Conservation (phyloP, 2,329 filamentous ascomycete genomes). For the Cladosporium sphaerospermum region DNA sequence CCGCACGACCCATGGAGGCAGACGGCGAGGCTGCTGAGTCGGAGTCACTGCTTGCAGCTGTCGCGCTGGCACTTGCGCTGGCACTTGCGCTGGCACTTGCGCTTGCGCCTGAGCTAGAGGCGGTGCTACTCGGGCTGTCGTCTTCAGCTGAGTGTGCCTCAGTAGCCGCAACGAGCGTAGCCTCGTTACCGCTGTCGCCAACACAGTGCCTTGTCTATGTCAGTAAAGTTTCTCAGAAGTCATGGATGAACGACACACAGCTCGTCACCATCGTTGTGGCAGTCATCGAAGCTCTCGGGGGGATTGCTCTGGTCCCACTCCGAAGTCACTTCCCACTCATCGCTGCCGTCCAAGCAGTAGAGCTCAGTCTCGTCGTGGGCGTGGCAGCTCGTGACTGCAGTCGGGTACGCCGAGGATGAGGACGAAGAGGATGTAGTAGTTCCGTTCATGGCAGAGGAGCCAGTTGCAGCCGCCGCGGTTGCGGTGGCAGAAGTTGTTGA, state of each 20-base stretch:
- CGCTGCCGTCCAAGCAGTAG: conserved; percentile 3
- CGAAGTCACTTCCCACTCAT: conserved; percentile 6
- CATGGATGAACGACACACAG: background rate
- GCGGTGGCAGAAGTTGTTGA: background rate
- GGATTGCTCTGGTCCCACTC: background rate
- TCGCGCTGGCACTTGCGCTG: background rate
- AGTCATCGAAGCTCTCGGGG: background rate
- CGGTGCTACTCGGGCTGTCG: background rate
- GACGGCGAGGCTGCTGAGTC: background rate
- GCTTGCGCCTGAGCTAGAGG: background rate
- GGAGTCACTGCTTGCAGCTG: background rate
- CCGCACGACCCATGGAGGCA: background rate
- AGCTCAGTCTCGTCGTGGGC: conserved; percentile 1
- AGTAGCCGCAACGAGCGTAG: conserved; percentile 1
- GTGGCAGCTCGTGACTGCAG: conserved; percentile 6
- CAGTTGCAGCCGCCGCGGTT: background rate
- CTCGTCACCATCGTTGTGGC: conserved; percentile 1
- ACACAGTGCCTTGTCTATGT: conserved; percentile 6
- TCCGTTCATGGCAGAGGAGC: background rate
- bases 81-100: background rate
- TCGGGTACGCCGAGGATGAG: background rate
- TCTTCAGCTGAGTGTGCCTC: background rate
- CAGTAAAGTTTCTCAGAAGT: background rate
- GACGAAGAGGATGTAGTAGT: background rate
- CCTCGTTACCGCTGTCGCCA: conserved; percentile 2